Evolutionary conservation across 176 grass and related monocot species (phyloP), one percentile per base, ranked within the genome.

Genomic region (Bromus sterilis): DNA sequence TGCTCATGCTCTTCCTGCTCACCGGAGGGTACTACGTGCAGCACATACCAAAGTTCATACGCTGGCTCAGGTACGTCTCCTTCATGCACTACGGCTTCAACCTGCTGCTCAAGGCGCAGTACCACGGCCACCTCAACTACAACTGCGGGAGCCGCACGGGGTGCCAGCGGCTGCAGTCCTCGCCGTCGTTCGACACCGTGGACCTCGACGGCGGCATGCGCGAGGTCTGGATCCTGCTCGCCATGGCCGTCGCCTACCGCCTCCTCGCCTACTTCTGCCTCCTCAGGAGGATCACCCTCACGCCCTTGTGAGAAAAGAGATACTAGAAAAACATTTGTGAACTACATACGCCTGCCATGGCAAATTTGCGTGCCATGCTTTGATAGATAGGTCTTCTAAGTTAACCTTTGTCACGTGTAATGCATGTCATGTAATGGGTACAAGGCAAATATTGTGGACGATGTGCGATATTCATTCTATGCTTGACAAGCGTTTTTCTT

Each of bases 51-150:
- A 75, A 71, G 51, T 97, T 97, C 48, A 90, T 97, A 37, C 68
- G 85, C 8, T 97, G 94, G 94, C 58, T 97, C 18, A 97, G 92
- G 83, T 94, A 94, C 78, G 74, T 92, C 14, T 97, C 94, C 2
- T 94, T 94, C 87, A 92, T 94, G 91, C 94, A 94, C 76, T 92
- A 94, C 69, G 94, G 94, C 2, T 97, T 97, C 83, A 90, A 91
- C 71, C 77, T 97, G 35, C 58, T 97, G 72, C 74, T 94, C 66
- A 97, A 97, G 83, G 92, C 89, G 77, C 94, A 97, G 80, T 97
- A 97, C 80, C 89, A 85, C 12, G 92, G 92, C 14, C 60, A 94
- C 74, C 80, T 97, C 26, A 83, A 74, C 6, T 97, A 92, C 74
- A 80, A 94, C 55, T 97, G 94, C 83, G 66, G 56, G 16, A 68